Percentiles rank a stretch among this genome's conserved stretches.
Conservation (phyloP, 371 early-diverging fungal genomes). For the Funneliformis caledonium region DNA sequence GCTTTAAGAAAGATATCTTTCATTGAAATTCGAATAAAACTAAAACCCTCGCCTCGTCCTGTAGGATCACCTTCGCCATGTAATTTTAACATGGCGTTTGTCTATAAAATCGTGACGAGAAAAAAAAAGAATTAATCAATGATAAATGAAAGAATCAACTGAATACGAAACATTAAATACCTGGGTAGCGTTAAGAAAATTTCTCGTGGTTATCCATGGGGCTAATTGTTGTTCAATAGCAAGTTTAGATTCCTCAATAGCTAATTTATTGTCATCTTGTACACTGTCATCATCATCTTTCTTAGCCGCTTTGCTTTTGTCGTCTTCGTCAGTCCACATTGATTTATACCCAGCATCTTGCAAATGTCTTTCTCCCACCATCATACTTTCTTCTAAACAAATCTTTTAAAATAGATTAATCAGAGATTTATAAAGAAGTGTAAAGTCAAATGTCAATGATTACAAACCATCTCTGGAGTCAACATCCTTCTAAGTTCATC, state of each 20-base stretch:
- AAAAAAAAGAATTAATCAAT: background rate
- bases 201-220: slow-evolving; percentile 97
- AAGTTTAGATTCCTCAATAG: slow-evolving; percentile 68
- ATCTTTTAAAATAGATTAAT: slow-evolving; percentile 51
- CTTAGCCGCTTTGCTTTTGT: slow-evolving; percentile 47
- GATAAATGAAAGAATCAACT: background rate
- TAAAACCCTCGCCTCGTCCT: slow-evolving; percentile 97
- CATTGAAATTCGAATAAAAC: slow-evolving; percentile 96
- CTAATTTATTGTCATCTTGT: slow-evolving; percentile 53
- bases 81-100: slow-evolving; percentile 93
- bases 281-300: slow-evolving; percentile 55
- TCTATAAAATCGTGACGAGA: slow-evolving; percentile 43
- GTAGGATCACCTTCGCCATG: slow-evolving; percentile 98
- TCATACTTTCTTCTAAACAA: slow-evolving; percentile 96
- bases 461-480: slow-evolving; percentile 92
- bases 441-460: background rate
- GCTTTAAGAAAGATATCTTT: slow-evolving; percentile 95
- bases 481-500: slow-evolving; percentile 95
- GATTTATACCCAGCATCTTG: slow-evolving; percentile 92
- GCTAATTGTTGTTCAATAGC: slow-evolving; percentile 94
- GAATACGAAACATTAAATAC: slow-evolving; percentile 35
- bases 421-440: background rate
- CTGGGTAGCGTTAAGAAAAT: slow-evolving; percentile 91
- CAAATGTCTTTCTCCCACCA: slow-evolving; percentile 94
- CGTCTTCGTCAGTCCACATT: slow-evolving; percentile 68